These are phyloP conservation scores for Botryotinia globosa DNA, from an alignment of 2,329 filamentous ascomycete genomes.

Conservation along the genomic window DNA sequence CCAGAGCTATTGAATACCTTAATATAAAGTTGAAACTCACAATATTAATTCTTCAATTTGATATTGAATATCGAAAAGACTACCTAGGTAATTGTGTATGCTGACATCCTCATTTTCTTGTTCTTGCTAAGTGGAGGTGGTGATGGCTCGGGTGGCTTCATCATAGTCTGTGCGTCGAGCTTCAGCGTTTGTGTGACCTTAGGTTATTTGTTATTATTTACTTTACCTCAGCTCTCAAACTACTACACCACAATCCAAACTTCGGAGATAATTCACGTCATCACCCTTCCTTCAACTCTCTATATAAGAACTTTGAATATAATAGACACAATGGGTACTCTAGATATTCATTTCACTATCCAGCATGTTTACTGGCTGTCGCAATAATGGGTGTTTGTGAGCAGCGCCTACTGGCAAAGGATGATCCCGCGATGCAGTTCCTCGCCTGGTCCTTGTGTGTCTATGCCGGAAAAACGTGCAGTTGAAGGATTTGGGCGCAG, in stretches of 20 bases:
- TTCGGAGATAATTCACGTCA: no score
- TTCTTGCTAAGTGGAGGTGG: no score
- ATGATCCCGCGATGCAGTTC: not conserved
- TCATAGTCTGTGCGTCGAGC: not conserved
- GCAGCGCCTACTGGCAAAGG: not conserved
- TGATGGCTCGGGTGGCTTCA: no score
- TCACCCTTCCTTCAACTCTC: no score
- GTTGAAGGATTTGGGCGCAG: not conserved
- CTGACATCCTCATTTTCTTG: no score
- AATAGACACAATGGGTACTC: no score
- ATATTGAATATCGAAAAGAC: not conserved
- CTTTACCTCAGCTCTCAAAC: not conserved
- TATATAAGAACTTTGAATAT: no score
- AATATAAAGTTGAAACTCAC: fast-evolving
- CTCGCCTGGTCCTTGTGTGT: not conserved
- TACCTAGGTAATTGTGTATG: not conserved
- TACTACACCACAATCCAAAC: not conserved
- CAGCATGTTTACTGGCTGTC: not conserved
- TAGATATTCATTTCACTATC: no score
- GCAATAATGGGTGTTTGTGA: not conserved
- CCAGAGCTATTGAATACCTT: not conserved
- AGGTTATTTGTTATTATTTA: not conserved
- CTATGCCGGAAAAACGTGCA: not conserved
- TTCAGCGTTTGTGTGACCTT: not conserved
- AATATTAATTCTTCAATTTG: not conserved